Percentiles rank a stretch among this genome's conserved stretches.
Evolutionary conservation across 805 yeast species (phyloP).

Genomic region (Sugiyamaella marilandica): DNA sequence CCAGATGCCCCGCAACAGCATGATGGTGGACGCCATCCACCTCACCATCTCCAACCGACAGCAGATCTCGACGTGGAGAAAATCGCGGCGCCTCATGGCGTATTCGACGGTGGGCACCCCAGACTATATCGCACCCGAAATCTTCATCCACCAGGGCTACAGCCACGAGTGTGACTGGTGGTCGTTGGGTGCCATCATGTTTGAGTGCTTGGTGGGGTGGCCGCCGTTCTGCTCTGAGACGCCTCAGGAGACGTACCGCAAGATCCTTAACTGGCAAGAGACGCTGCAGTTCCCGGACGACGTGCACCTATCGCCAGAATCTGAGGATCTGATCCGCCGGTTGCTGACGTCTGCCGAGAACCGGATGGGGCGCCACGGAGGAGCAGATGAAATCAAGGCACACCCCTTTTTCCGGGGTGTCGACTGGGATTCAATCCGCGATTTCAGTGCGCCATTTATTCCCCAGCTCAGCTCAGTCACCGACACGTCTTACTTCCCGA

Average conservation of each 20-base stretch:
- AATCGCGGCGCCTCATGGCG: slow-evolving; percentile 87
- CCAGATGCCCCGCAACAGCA: slow-evolving; percentile 52
- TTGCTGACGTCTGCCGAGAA: slow-evolving; percentile 73
- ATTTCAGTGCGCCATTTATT: slow-evolving; percentile 88
- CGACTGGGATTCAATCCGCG: slow-evolving; percentile 84
- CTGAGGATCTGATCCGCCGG: slow-evolving; percentile 78
- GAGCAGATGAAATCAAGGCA: slow-evolving; percentile 82
- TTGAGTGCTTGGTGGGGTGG: slow-evolving; percentile 94
- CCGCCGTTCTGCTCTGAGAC: slow-evolving; percentile 96
- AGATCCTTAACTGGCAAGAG: slow-evolving; percentile 88
- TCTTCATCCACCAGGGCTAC: slow-evolving; percentile 86
- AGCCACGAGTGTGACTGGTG: slow-evolving; percentile 99
- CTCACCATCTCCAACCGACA: slow-evolving; percentile 92
- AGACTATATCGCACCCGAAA: slow-evolving; percentile 93
- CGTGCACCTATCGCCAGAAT: slow-evolving; percentile 80
- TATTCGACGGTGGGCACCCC: slow-evolving; percentile 97
- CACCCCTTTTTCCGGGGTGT: slow-evolving; percentile 96
- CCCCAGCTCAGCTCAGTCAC: slow-evolving; percentile 89
- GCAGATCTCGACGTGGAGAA: slow-evolving; percentile 95
- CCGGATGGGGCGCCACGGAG: slow-evolving; percentile 82
- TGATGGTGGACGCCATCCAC: slow-evolving; percentile 91
- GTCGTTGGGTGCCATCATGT: slow-evolving; percentile 95
- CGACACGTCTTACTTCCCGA: slow-evolving; percentile 96
- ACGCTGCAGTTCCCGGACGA: slow-evolving; percentile 87
- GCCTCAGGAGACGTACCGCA: slow-evolving; percentile 88